Percentiles rank a stretch among this genome's conserved stretches.
Conservation (phyloP, 352 stramenopile species). For the Phytophthora cryptogea region DNA sequence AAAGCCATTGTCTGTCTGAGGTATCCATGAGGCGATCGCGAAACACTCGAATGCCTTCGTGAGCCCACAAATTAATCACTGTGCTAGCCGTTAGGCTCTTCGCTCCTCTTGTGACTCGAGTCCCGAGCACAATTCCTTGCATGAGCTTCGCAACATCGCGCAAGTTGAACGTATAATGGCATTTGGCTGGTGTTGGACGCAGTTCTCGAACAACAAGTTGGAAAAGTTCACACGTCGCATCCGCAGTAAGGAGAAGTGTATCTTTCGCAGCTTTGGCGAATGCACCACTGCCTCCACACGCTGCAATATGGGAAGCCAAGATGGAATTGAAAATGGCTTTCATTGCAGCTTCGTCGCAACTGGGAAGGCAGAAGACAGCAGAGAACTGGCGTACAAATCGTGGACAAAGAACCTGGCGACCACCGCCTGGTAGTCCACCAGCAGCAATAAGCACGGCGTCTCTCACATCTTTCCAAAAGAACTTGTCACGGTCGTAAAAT, state of each 20-base stretch:
- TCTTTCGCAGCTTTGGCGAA: slow-evolving; percentile 62
- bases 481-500: slow-evolving; percentile 84
- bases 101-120: slow-evolving; percentile 23
- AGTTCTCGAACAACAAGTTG: slow-evolving; percentile 52
- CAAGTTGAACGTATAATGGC: slow-evolving; percentile 86
- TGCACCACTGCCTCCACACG: slow-evolving; percentile 7
- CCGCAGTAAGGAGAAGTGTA: slow-evolving; percentile 52
- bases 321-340: slow-evolving; percentile 91
- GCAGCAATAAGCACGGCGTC: slow-evolving; percentile 71
- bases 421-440: slow-evolving; percentile 61
- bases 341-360: slow-evolving; percentile 76
- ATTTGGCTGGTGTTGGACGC: slow-evolving; percentile 80
- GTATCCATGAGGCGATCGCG: slow-evolving; percentile 89
- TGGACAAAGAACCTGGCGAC: slow-evolving; percentile 56
- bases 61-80: slow-evolving; percentile 83
- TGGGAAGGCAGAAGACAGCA: slow-evolving; percentile 70
- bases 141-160: slow-evolving; percentile 81
- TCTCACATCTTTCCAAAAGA: slow-evolving; percentile 82
- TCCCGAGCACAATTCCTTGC: slow-evolving; percentile 79
- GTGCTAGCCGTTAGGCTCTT: slow-evolving; percentile 40
- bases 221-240: slow-evolving; percentile 70
- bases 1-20: slow-evolving; percentile 88
- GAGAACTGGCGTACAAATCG: slow-evolving; percentile 77
- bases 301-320: slow-evolving; percentile 56
- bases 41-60: slow-evolving; percentile 93